Evolutionary conservation across 2,329 filamentous ascomycete species (phyloP).

Genomic region (Colletotrichum coccodes): DNA sequence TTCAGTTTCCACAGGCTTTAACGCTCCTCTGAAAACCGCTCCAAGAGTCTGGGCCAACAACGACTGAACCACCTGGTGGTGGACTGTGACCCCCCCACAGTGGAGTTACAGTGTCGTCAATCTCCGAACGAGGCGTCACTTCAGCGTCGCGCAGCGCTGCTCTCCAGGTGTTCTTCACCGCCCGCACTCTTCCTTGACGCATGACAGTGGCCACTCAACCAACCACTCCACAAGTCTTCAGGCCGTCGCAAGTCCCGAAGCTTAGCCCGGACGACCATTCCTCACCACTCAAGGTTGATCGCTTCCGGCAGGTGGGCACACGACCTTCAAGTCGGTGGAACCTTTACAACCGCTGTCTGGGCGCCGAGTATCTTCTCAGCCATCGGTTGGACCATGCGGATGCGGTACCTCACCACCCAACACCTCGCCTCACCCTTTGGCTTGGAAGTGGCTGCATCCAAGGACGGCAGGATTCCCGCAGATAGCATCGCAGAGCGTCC

Average conservation of each 20-base stretch:
- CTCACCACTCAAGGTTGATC: neutral
- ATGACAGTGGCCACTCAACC: conserved; percentile 4
- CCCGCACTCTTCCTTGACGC: conserved; percentile 24
- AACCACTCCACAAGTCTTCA: neutral
- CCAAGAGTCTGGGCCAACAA: neutral
- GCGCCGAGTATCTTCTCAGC: neutral
- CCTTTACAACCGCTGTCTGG: neutral
- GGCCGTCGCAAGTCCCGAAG: neutral
- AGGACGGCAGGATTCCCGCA: neutral
- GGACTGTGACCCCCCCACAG: conserved; percentile 10
- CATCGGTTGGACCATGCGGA: neutral
- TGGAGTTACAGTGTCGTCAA: neutral
- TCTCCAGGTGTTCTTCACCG: conserved; percentile 27
- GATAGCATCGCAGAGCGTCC: neutral
- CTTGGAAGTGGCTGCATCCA: neutral
- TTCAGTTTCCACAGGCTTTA: neutral
- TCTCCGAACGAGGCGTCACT: conserved; percentile 6
- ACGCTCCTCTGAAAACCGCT: neutral
- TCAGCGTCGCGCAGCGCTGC: conserved; percentile 4
- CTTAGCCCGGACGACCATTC: neutral
- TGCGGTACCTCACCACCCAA: neutral
- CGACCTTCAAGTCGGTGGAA: neutral
- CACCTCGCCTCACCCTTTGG: neutral
- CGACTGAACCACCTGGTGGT: neutral
- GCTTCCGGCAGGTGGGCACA: conserved; percentile 29